These are phyloP conservation scores for Diaporthe citri DNA, from an alignment of 2,329 filamentous ascomycete species.

Conservation along the genomic window DNA sequence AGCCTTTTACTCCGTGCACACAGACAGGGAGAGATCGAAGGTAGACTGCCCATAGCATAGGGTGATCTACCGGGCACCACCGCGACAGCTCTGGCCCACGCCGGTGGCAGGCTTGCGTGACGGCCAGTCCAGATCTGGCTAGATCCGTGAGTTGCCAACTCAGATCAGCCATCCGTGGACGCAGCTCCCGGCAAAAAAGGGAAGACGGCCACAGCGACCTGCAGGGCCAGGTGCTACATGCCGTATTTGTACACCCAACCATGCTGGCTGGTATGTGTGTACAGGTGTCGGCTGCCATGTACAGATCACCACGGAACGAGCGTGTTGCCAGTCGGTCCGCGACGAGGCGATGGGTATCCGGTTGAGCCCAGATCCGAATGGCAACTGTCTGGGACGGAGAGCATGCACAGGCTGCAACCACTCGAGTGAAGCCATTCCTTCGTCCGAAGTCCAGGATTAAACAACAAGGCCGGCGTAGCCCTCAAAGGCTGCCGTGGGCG, in stretches of 20 bases:
- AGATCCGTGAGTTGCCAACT: slow-evolving; percentile 31
- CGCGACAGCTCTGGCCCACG: slow-evolving; percentile 29
- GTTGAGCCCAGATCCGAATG: slow-evolving; percentile 25
- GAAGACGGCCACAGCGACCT: slow-evolving; percentile 19
- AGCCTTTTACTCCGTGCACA: slow-evolving; percentile 18
- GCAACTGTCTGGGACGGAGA: background rate
- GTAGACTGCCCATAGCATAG: slow-evolving; percentile 4
- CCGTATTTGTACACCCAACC: slow-evolving; percentile 26
- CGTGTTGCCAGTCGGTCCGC: background rate
- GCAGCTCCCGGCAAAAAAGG: slow-evolving; percentile 29
- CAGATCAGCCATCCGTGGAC: slow-evolving; percentile 34
- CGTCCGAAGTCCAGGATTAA: background rate
- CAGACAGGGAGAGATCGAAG: background rate
- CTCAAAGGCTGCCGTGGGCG: slow-evolving; percentile 2
- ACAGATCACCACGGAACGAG: slow-evolving; percentile 17
- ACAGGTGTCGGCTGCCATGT: slow-evolving; percentile 6
- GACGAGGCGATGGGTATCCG: slow-evolving; percentile 1
- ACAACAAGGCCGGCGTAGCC: background rate
- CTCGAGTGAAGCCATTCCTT: background rate
- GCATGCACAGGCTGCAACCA: background rate
- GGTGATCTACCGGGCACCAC: slow-evolving; percentile 28
- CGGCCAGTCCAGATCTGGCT: slow-evolving; percentile 33
- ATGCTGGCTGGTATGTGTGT: slow-evolving; percentile 11
- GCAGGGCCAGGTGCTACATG: slow-evolving; percentile 29
- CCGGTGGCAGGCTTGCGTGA: slow-evolving; percentile 33